These are phyloP conservation scores for Candolleomyces efflorescens DNA, from an alignment of 768 basidiomycete species.

Conservation along the genomic window DNA sequence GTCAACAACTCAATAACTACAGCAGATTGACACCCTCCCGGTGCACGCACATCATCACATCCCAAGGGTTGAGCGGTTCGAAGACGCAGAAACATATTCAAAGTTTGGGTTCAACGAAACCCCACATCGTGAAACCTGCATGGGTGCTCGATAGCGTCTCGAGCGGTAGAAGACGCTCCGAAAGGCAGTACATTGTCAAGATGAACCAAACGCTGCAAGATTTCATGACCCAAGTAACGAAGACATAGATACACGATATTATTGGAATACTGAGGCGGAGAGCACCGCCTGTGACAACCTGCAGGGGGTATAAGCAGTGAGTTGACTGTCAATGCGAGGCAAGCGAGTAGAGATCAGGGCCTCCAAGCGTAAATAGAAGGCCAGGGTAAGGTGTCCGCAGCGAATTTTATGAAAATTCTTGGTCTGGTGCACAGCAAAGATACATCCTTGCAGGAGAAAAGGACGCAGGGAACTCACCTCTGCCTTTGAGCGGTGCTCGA, in stretches of 20 bases:
- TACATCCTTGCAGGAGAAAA: constrained; percentile 30
- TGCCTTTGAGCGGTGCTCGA: background rate
- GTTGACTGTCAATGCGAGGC: background rate
- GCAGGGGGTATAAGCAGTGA: background rate
- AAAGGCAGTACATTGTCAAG: constrained; percentile 53
- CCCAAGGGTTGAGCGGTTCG: constrained; percentile 62
- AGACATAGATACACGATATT: background rate
- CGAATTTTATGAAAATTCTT: constrained; percentile 34
- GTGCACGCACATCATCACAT: constrained; percentile 79
- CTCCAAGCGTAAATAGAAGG: constrained; percentile 47
- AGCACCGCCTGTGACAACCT: background rate
- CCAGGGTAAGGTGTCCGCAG: constrained; percentile 45
- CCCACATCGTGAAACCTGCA: constrained; percentile 68
- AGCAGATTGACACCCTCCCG: constrained; percentile 50
- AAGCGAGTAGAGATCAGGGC: constrained; percentile 34
- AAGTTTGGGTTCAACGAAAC: constrained; percentile 40
- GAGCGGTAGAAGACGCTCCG: constrained; percentile 54
- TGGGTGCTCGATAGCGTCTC: constrained; percentile 71
- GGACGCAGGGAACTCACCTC: too few relatives aligned
- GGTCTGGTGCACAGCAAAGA: constrained; percentile 58
- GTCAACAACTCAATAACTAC: constrained; percentile 3
- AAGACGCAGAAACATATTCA: constrained; percentile 67
- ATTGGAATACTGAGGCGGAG: background rate
- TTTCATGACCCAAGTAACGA: constrained; percentile 8
- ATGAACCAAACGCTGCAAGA: constrained; percentile 30